Evolutionary conservation across 257 asterid species (phyloP).

Genomic region (Penstemon davidsonii): DNA sequence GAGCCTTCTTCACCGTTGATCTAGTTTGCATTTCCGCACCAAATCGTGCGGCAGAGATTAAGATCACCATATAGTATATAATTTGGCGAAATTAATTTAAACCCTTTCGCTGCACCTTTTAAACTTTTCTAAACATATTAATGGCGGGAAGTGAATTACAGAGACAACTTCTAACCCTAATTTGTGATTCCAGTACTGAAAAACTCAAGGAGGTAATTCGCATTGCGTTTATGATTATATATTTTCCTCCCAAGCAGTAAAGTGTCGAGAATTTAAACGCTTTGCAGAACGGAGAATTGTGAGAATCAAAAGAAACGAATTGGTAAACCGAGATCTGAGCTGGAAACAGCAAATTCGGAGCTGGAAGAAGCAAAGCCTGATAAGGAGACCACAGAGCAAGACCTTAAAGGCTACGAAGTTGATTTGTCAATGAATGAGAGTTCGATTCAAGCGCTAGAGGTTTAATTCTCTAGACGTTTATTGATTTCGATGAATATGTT

Average conservation of each 20-base stretch:
- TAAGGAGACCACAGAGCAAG: constrained; percentile 69
- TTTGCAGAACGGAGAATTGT: constrained; percentile 56
- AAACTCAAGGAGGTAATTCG: constrained; percentile 72
- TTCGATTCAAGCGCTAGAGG: constrained; percentile 70
- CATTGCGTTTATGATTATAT: neutral
- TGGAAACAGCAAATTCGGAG: constrained; percentile 44
- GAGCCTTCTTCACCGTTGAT: no score
- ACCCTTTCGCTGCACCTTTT: no score
- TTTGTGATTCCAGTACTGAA: constrained; percentile 65
- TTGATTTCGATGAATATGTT: neutral
- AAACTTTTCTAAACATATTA: neutral
- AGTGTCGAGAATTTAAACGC: neutral
- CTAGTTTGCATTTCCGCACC: no score
- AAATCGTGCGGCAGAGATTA: no score
- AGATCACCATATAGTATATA: no score
- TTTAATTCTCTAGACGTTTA: constrained; percentile 19
- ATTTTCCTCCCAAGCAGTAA: neutral
- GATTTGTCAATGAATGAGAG: constrained; percentile 59
- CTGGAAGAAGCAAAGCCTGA: constrained; percentile 59
- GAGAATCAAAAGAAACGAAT: constrained; percentile 53
- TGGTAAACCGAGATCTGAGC: constrained; percentile 56
- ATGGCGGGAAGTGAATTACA: constrained; percentile 90
- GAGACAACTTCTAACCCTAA: constrained; percentile 54
- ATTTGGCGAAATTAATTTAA: no score
- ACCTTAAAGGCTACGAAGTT: constrained; percentile 71